phyloP scores from a whole-genome alignment of 176 grass and related monocot genomes.

The Raddia distichophylla region DNA sequence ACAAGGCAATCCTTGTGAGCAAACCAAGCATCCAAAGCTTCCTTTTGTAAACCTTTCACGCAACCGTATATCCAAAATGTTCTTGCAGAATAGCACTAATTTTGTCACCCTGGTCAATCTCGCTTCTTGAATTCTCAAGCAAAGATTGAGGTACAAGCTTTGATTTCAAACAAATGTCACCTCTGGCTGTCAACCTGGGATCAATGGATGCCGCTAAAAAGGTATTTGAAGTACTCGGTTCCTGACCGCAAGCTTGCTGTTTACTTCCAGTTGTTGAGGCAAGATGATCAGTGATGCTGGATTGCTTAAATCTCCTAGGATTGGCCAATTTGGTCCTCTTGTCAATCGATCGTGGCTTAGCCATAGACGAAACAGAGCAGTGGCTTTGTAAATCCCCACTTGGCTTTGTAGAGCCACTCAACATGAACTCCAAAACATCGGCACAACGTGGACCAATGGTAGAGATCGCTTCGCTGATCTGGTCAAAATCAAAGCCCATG shows the following conservation, averaged over 20 bases:
- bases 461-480: conserved; percentile 62
- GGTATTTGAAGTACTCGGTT: conserved; percentile 41
- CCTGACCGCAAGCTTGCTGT: conserved; percentile 23
- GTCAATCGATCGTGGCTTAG: neutral
- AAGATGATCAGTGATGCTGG: conserved; percentile 66
- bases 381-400: neutral
- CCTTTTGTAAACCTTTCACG: conserved; percentile 80
- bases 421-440: conserved; percentile 65
- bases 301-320: conserved; percentile 56
- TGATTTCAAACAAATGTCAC: neutral
- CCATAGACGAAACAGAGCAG: neutral
- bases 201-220: conserved; percentile 17
- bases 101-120: conserved; percentile 26
- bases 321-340: conserved; percentile 9
- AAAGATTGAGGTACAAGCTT: neutral
- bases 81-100: conserved; percentile 55
- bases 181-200: neutral
- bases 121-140: neutral
- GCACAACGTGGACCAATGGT: conserved; percentile 50
- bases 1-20: conserved; percentile 71
- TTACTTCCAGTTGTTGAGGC: conserved; percentile 22
- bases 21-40: conserved; percentile 85
- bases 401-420: conserved; percentile 43
- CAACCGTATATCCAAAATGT: conserved; percentile 73
- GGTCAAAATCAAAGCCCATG: conserved; percentile 85